A percentile compares a stretch with the other conserved stretches of the same genome.
phyloP scores from a whole-genome alignment of 176 grass and related monocot genomes.

The Musa troglodytarum region DNA sequence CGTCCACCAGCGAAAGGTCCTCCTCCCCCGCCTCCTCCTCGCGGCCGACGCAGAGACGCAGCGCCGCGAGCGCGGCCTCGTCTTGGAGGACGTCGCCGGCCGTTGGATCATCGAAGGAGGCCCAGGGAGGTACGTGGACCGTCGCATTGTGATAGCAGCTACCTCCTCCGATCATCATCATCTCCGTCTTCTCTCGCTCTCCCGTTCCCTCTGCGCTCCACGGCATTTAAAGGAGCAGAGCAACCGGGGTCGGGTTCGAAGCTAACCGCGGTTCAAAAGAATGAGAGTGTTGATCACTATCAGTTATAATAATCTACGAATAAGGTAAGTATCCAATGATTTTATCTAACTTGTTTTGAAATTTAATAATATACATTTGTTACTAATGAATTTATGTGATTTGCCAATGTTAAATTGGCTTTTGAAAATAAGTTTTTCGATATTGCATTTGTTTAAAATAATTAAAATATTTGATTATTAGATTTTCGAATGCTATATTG shows the following conservation, averaged over 20 bases:
- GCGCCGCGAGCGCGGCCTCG: neutral
- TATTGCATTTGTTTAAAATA: no score
- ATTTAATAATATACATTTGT: no score
- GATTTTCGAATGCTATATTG: no score
- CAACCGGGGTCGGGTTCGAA: neutral
- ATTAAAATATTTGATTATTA: no score
- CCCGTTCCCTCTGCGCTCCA: no score
- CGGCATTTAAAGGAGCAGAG: neutral
- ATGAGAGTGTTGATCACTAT: no score
- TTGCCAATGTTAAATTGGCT: no score
- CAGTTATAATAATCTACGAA: no score
- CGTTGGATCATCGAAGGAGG: neutral
- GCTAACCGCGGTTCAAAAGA: neutral
- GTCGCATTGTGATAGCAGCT: neutral
- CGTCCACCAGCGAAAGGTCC: neutral
- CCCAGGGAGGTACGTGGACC: constrained; percentile 11
- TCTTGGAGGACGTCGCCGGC: neutral
- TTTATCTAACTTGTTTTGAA: no score
- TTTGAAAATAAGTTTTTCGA: no score
- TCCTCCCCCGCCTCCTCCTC: neutral
- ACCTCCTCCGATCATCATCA: constrained; percentile 4
- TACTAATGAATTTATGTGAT: no score
- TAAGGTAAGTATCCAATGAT: no score
- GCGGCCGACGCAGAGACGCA: neutral
- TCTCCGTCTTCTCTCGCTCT: neutral